Evolutionary conservation across 2,329 filamentous ascomycete species (phyloP).

Genomic region (Teratosphaeria nubilosa): DNA sequence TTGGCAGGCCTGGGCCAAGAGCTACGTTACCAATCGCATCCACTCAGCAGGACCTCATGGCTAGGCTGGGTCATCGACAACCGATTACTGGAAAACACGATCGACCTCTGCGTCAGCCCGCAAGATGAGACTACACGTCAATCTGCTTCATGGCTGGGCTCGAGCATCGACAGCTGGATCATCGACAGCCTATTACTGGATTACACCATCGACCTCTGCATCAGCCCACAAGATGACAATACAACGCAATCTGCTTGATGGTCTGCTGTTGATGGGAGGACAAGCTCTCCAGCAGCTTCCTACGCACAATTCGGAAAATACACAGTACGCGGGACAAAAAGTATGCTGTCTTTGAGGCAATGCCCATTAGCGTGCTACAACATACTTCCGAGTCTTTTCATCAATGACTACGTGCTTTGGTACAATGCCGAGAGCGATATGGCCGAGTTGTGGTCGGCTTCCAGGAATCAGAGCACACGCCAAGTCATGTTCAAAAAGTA

Average conservation of each 20-base stretch:
- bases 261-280: constrained; percentile 41
- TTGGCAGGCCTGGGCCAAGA: too few relatives aligned
- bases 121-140: too few relatives aligned
- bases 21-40: too few relatives aligned
- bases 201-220: constrained; percentile 16
- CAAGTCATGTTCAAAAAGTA: too few relatives aligned
- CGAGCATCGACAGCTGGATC: too few relatives aligned
- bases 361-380: constrained; percentile 24
- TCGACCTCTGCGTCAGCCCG: too few relatives aligned
- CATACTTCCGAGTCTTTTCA: constrained; percentile 40
- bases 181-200: constrained; percentile 10
- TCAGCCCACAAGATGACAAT: constrained; percentile 20
- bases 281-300: constrained; percentile 45
- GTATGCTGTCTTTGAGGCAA: background rate
- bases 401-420: constrained; percentile 51
- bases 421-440: constrained; percentile 37
- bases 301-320: constrained; percentile 35
- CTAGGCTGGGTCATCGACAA: too few relatives aligned
- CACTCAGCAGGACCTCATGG: too few relatives aligned
- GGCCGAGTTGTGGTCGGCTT: constrained; percentile 50
- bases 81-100: too few relatives aligned
- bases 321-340: constrained; percentile 30
- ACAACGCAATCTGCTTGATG: constrained; percentile 35
- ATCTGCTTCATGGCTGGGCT: constrained; percentile 17
- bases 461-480: too few relatives aligned